Evolutionary conservation across 495 filamentous ascomycete genomes (phyloP).

Genomic region (Collariella sp.): DNA sequence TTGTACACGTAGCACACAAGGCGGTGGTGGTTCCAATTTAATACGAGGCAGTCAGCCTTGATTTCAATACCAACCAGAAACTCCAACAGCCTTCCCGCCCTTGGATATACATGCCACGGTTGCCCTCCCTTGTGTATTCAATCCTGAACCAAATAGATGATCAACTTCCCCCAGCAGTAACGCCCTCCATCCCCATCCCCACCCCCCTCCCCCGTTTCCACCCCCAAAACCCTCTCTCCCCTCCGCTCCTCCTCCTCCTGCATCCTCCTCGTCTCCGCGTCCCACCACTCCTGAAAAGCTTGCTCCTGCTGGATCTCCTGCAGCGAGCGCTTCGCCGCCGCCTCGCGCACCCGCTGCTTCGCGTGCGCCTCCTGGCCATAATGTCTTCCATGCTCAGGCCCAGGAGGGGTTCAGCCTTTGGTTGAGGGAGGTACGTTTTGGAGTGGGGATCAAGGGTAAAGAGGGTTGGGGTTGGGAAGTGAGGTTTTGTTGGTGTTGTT

Average conservation of each 20-base stretch:
- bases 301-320: constrained; percentile 95
- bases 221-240: constrained; percentile 8
- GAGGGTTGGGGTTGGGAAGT: too few species aligned
- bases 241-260: constrained; percentile 54
- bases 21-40: too few species aligned
- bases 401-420: constrained; percentile 46
- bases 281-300: constrained; percentile 98
- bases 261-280: constrained; percentile 68
- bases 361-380: constrained; percentile 75
- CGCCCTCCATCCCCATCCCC: not conserved
- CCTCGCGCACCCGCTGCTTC: constrained; percentile 73
- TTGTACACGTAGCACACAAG: too few species aligned
- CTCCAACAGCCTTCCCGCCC: too few species aligned
- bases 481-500: constrained; percentile 2
- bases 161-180: not conserved
- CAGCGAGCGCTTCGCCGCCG: constrained; percentile 73
- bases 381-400: constrained; percentile 81
- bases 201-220: not conserved
- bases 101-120: too few species aligned
- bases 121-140: too few species aligned
- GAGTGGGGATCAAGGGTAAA: constrained; percentile 40
- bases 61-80: not conserved
- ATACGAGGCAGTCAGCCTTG: too few species aligned
- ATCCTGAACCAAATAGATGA: too few species aligned
- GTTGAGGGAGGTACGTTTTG: constrained; percentile 40